Base-by-base conservation (phyloP, 768 basidiomycete species). In the Mrakia frigida region DNA sequence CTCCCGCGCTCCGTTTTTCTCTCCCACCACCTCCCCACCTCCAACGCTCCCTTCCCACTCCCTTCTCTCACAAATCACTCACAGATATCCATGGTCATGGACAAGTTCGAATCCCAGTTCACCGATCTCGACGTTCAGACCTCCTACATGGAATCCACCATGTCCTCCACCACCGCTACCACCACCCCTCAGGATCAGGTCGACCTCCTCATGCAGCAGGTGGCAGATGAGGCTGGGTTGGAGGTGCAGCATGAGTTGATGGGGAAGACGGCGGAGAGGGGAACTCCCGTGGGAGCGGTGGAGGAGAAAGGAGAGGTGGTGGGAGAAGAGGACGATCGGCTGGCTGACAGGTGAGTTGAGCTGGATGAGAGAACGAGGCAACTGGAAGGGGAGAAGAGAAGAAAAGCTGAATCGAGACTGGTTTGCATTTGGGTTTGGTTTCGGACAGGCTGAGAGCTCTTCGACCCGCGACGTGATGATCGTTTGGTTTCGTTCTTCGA, bases 31-130 rank as follows among this genome's bases (percentile, higher is more conserved):
- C 18, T 50, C 33, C 25, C 50, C 4, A 28, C n/a, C 53, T 3
- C 35, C 70, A 33, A 31, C 37, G 14, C 61, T 23, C 53, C 46
- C 70, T 77, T 56, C 59, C 50, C 69, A 76, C 56, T n/a, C 31
- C 23, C 52, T 39, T 18, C 63, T 28, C 37, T 25, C 18, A 61
- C 23, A 31, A 10, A 33, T 31, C 31, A 21, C 3, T 1, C 25
- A 2, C 82, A 98, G 96, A 98, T 99, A 81, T 96, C 97, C 18
- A 84, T 93, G 74, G 93, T 99, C 46, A 98, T 99, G 97, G 97
- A 98, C 86, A 98, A 94, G 85, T 99, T 99, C 84, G 97, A 99
- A 83, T 79, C 90, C 7, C 96, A 98, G 80, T 98, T 98, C 85
- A 87, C 93, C 52, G 97, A 98, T 83, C 88, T 99, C 28, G 97